Evolutionary conservation across 805 yeast species (phyloP), one percentile per base, ranked within the genome.

Genomic region (Lachancea kluyveri): DNA sequence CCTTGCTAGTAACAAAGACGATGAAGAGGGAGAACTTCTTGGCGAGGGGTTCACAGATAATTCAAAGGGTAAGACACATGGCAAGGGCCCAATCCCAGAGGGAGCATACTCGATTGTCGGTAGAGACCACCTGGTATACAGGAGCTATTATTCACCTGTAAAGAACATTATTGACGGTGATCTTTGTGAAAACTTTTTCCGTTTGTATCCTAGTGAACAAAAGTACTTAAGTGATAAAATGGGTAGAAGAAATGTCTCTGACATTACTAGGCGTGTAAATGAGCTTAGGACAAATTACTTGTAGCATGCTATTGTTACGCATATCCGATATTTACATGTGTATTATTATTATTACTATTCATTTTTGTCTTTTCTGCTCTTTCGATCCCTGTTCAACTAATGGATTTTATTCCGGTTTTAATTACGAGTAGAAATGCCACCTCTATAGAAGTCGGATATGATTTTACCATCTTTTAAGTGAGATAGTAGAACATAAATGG

Each of bases 151-250:
- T 52, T 76, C 74, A n/a, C 96, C 96, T 0, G 72, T 69, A 2
- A 79, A 77, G 41, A 70, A 74, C 30, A 77, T 82, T 3, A 68
- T 92, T 24, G 96, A 92, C 58, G 98, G 98, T 7, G 97, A 92
- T 51, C 62, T 84, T 10, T 64, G 90, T 28, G 96, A 86, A 46
- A 52, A 57, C 24, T 83, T 64, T 46, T 17, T 57, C 49, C 28
- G 47, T 6, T 24, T 51, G n/a, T 31, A 41, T 4, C 23, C 36
- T 1, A 22, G 36, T 12, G 57, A 52, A 33, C 56, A 53, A 31
- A 24, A 31, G 6, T 22, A 37, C 10, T 34, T 53, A 7, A 50
- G 72, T 13, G 46, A 49, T 9, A 51, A 54, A 1, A 44, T 59
- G 1, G 48, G 54, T 4, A 54, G 48, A 12, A 57, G 20, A 10